These are phyloP conservation scores for Acanthamoeba quina DNA, from an alignment of 208 protist genomes.

Conservation along the genomic window DNA sequence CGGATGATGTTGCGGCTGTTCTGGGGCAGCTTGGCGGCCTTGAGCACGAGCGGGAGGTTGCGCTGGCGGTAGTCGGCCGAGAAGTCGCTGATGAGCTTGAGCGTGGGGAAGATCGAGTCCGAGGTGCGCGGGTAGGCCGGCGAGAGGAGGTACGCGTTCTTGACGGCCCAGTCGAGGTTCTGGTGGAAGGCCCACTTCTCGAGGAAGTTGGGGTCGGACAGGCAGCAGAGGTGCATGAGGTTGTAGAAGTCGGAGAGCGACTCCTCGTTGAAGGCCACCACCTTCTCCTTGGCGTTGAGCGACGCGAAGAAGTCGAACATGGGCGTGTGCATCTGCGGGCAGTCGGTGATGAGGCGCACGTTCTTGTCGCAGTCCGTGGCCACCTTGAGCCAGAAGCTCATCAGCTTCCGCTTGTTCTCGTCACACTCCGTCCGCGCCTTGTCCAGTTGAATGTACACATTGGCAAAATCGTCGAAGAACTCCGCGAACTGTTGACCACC, in stretches of 20 bases:
- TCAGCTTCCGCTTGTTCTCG: conserved; percentile 76
- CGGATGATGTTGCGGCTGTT: conserved; percentile 63
- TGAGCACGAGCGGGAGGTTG: conserved; percentile 23
- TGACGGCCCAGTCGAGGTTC: conserved; percentile 77
- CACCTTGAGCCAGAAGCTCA: conserved; percentile 58
- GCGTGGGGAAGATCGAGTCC: conserved; percentile 26
- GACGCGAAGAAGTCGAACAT: conserved; percentile 78
- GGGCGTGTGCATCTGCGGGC: conserved; percentile 46
- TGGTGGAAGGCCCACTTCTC: conserved; percentile 49
- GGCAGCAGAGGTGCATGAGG: conserved; percentile 32
- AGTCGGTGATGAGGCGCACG: conserved; percentile 35
- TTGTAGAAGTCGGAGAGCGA: conserved; percentile 77
- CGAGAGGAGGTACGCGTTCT: conserved; percentile 47
- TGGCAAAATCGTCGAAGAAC: conserved; percentile 53
- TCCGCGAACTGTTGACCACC: not conserved
- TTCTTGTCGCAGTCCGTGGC: conserved; percentile 42
- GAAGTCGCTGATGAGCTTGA: conserved; percentile 46
- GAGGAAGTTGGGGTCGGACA: not conserved
- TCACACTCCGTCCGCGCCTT: conserved; percentile 11
- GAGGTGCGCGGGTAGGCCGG: conserved; percentile 45
- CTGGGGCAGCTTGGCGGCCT: conserved; percentile 37
- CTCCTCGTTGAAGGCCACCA: conserved; percentile 77
- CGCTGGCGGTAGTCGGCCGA: conserved; percentile 37
- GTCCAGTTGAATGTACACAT: conserved; percentile 41
- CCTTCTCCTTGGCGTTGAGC: conserved; percentile 75